These are phyloP conservation scores for Rutstroemia sp. DNA, from an alignment of 2,329 filamentous ascomycete species.

Conservation along the genomic window DNA sequence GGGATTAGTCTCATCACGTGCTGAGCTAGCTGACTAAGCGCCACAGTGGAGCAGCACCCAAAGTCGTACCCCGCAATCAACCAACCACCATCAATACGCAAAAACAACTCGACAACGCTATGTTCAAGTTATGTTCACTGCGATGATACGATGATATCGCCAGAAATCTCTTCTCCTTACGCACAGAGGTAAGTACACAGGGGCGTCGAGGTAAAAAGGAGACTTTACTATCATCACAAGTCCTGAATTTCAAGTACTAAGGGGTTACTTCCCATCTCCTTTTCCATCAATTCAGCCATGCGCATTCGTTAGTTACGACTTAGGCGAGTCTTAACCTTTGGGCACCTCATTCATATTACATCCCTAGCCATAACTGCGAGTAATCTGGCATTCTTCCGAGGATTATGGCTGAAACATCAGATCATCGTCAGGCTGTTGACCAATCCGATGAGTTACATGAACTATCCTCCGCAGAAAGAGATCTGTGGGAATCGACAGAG, in stretches of 20 bases:
- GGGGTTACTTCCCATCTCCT: not conserved
- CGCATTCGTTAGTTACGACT: not conserved
- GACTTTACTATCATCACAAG: no score
- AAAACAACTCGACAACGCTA: no score
- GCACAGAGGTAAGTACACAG: not conserved
- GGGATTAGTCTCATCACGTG: not conserved
- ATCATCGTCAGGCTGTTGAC: not conserved
- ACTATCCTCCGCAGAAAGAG: constrained; percentile 10
- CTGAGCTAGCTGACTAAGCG: not conserved
- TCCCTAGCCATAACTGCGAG: no score
- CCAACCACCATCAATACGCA: no score
- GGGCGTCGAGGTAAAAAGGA: no score
- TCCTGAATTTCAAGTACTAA: no score
- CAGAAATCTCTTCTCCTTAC: not conserved
- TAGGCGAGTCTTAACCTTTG: not conserved
- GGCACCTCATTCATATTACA: not conserved
- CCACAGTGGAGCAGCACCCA: not conserved
- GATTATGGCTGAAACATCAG: constrained; percentile 7
- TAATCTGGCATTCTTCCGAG: no score
- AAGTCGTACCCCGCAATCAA: no score
- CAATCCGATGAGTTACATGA: constrained; percentile 9
- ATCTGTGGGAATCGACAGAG: constrained; percentile 24
- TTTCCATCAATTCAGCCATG: not conserved
- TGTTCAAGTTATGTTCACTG: not conserved
- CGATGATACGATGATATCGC: not conserved